Conservation (phyloP, 78 protist genomes). For the Dictyostelium intermedium region DNA sequence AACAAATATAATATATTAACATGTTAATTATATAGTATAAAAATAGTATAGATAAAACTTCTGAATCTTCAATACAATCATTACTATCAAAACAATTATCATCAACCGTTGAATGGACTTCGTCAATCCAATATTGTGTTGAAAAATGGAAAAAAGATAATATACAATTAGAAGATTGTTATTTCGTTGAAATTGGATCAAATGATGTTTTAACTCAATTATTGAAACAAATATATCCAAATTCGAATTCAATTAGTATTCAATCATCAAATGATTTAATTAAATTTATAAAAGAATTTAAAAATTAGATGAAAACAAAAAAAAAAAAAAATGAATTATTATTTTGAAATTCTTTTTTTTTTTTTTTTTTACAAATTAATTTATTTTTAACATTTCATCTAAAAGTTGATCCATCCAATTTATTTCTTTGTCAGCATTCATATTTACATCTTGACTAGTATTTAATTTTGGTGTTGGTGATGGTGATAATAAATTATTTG, state of each 20-base stretch:
- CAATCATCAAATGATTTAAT: slow-evolving; percentile 2
- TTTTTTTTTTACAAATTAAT: background rate
- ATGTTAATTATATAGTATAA: background rate
- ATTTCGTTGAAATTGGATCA: slow-evolving; percentile 58
- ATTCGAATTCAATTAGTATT: background rate
- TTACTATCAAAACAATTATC: slow-evolving; percentile 34
- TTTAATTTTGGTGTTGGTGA: background rate
- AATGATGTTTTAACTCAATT: slow-evolving; percentile 18
- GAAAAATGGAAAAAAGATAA: slow-evolving; percentile 37
- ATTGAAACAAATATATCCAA: slow-evolving; percentile 28
- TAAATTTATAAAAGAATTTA: slow-evolving; percentile 22
- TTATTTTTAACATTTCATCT: slow-evolving; percentile 19
- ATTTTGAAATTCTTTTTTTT: background rate
- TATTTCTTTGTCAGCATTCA: background rate
- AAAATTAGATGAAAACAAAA: background rate
- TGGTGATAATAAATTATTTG: background rate
- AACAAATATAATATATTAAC: background rate
- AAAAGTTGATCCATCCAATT: slow-evolving; percentile 32
- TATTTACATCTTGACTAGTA: background rate
- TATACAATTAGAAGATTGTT: background rate
- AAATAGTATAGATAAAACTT: background rate
- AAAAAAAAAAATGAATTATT: background rate
- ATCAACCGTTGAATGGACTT: slow-evolving; percentile 26
- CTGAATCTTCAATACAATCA: background rate
- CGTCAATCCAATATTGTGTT: slow-evolving; percentile 37